Evolutionary conservation across 2,329 filamentous ascomycete genomes (phyloP).

Genomic region (Xylariaceae sp.): DNA sequence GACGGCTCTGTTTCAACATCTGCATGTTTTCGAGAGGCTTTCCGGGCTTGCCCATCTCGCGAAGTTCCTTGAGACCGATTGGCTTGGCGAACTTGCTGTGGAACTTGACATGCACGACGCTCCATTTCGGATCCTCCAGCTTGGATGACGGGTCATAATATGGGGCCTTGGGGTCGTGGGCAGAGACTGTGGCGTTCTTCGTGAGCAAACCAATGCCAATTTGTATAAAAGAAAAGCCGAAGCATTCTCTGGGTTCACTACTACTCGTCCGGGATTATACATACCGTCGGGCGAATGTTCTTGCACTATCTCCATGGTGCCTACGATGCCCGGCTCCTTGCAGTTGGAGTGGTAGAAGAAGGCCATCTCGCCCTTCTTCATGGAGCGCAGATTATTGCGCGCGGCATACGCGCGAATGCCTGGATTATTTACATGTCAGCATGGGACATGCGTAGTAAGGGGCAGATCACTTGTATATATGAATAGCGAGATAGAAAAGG

Average conservation of each 20-base stretch:
- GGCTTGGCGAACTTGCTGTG: conserved; percentile 71
- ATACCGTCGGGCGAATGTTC: conserved; percentile 76
- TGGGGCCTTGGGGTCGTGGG: conserved; percentile 64
- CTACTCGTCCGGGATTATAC: conserved; percentile 39
- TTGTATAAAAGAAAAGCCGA: too few relatives aligned
- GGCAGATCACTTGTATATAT: conserved; percentile 1
- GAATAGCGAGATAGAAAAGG: conserved; percentile 23
- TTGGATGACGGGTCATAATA: conserved; percentile 81
- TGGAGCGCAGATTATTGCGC: conserved; percentile 82
- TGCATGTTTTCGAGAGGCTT: conserved; percentile 69
- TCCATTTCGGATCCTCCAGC: conserved; percentile 71
- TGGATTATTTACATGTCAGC: conserved; percentile 21
- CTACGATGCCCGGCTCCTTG: conserved; percentile 81
- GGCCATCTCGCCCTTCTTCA: conserved; percentile 86
- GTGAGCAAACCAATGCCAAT: conserved; percentile 18
- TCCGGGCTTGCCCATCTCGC: conserved; percentile 52
- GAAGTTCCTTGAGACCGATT: conserved; percentile 67
- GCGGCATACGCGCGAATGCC: conserved; percentile 46
- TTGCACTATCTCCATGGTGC: conserved; percentile 80
- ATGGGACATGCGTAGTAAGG: neutral
- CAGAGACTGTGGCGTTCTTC: conserved; percentile 49
- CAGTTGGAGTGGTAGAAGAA: conserved; percentile 98
- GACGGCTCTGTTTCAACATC: conserved; percentile 71
- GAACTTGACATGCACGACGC: conserved; percentile 82
- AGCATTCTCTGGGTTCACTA: too few relatives aligned